These are phyloP conservation scores for Flaveria sonorensis DNA, from an alignment of 129 eudicot species.

Conservation along the genomic window DNA sequence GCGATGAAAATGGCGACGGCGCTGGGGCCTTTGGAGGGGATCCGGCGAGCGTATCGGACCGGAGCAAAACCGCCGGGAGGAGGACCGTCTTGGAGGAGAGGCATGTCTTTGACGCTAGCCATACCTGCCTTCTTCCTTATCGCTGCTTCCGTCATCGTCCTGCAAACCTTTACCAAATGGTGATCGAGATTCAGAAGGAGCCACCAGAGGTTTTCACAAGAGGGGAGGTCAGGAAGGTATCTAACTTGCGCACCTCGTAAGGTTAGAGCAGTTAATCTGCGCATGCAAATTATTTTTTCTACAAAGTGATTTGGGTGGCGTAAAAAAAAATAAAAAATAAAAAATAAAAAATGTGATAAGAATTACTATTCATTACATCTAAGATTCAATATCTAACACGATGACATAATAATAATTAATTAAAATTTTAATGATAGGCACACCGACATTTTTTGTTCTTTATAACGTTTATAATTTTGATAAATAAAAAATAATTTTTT, in stretches of 20 bases:
- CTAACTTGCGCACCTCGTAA: slow-evolving; percentile 12
- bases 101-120: slow-evolving; percentile 98
- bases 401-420: too few relatives aligned
- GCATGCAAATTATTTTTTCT: too few relatives aligned
- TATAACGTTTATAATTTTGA: too few relatives aligned
- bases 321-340: too few relatives aligned
- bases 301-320: too few relatives aligned
- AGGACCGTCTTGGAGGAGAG: slow-evolving; percentile 92
- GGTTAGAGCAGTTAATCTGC: background rate
- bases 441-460: too few relatives aligned
- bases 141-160: slow-evolving; percentile 77
- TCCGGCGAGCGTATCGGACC: slow-evolving; percentile 87
- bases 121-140: slow-evolving; percentile 81
- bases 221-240: background rate
- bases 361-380: too few relatives aligned
- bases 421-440: too few relatives aligned
- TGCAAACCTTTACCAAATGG: background rate
- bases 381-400: too few relatives aligned
- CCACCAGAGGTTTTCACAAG: background rate
- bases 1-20: slow-evolving; percentile 86
- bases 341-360: too few relatives aligned
- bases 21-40: slow-evolving; percentile 89
- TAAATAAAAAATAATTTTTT: too few relatives aligned
- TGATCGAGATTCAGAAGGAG: background rate
- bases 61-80: slow-evolving; percentile 98